Base-by-base conservation (phyloP, 345 rosid genomes). In the Hypericum androsaemum region DNA sequence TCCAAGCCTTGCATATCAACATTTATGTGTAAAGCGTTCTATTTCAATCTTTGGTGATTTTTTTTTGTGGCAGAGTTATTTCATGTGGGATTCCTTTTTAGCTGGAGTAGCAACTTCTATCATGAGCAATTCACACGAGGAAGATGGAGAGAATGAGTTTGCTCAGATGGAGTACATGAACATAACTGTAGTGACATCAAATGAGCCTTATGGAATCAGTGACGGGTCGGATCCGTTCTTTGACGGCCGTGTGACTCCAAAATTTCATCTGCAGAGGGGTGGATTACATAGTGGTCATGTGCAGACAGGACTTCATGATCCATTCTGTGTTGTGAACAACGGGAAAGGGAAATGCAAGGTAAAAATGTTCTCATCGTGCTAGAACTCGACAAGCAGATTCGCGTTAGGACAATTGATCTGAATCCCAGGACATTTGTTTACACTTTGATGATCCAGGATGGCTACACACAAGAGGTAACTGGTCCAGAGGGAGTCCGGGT, bases 21-120 rank as follows among this genome's bases (percentile, higher is more conserved):
- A 16, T 9, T 6, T 17, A 3, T 10, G 12, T 15, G 37, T 10
- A 37, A 3, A 39, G 5, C 15, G 7, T 28, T 28, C 36, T 7
- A 12, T 28, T 5, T 5, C 3, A 50, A 28, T 8, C 12, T 1
- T 49, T 50, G 39, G 37, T 39, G 41, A 7, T 54, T 12, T 37
- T 44, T 17, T 49, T 59, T 46, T 8, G 10, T 45, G 62, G 62
- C 74, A 84, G 94, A 82, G 83, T 73, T 84, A 71, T 62, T 87
- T 72, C 80, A 86, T 90, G 98, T 90, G 98, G 98, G 96, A 87
- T 48, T 84, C 98, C 10, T 90, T 90, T 50, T 69, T 80, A 42
- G 68, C 84, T 5, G 95, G 96, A 40, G 89, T 90, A 5, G 98
- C 89, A 10, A 76, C 76, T 50, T 87, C 98, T 38, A 77, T 67